Conservation (phyloP, 805 yeast genomes). For the Yarrowia divulgata region DNA sequence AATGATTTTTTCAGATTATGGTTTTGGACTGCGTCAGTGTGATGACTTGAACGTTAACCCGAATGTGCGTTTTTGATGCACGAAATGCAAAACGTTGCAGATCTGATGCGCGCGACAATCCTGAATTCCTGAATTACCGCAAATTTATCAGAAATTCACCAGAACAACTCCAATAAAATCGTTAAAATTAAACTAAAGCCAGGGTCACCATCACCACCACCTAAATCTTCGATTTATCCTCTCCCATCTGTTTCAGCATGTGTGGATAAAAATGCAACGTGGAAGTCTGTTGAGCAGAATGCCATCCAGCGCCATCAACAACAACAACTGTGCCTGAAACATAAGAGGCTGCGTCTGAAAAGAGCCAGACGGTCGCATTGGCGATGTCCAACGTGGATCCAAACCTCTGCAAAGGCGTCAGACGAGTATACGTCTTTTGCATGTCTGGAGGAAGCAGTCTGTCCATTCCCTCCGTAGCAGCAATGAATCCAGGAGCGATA, state of each 20-base stretch:
- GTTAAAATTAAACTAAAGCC: not conserved
- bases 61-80: not conserved
- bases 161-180: too few species aligned
- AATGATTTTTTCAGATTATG: not conserved
- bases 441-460: constrained; percentile 60
- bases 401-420: constrained; percentile 59
- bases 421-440: constrained; percentile 54
- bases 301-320: constrained; percentile 97
- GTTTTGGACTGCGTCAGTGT: not conserved
- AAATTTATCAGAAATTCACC: too few species aligned
- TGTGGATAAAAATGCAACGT: constrained; percentile 1
- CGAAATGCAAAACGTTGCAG: too few species aligned
- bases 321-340: constrained; percentile 78
- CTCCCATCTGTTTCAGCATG: constrained; percentile 5
- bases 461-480: constrained; percentile 82
- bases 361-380: constrained; percentile 80
- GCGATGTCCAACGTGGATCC: constrained; percentile 85
- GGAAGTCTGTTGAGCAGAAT: constrained; percentile 48
- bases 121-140: too few species aligned
- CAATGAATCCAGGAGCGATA: constrained; percentile 92
- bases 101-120: too few species aligned
- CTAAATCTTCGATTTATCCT: constrained; percentile 26
- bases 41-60: not conserved
- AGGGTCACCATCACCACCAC: too few species aligned
- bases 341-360: constrained; percentile 81